Evolutionary conservation across 108 stramenopile species (phyloP), one percentile per base, ranked within the genome.

Genomic region (Pseudonitzschia delicatissima): DNA sequence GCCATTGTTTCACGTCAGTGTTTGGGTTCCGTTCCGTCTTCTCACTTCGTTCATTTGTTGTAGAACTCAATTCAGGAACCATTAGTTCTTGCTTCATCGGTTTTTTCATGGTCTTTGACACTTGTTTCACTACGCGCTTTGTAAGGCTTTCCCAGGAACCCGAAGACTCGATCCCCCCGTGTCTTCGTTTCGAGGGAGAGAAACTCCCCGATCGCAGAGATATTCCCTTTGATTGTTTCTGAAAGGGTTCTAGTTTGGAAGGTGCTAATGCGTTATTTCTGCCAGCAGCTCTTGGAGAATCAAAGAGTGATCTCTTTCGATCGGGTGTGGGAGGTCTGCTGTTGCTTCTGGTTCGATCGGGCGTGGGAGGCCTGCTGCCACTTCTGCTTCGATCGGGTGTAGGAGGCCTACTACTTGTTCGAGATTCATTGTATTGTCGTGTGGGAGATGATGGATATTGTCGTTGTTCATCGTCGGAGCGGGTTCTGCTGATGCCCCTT

Each of bases 401-500:
- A 40, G 39, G 36, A 11, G 60, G 39, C 20, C 60, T 61, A 0
- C 60, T 21, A 34, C 52, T 11, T 23, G 31, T 58, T 12, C n/a
- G 29, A 33, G 18, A 32, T 34, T 15, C 33, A 34, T 58, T 33
- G 40, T 9, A 40, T 42, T 6, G 39, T 12, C 59, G 28, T 5
- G 25, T 12, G 4, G 39, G 60, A 61, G 60, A 61, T n/a, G n/a
- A n/a, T 12, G 39, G 17, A 61, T 40, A 0, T 44, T 61, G 60
- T 61, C 60, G 37, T 42, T 37, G 60, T 61, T 61, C 60, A n/a
- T n/a, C n/a, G n/a, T n/a, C 20, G 60, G 39, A 40, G 60, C 27
- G 9, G 60, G 17, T 26, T 8, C 17, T 40, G 11, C 39, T 40
- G 3, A 40, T 20, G 34, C 60, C 20, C 36, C 34, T 60, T n/a